Percentiles rank a stretch among this genome's conserved stretches.
These are phyloP conservation scores for Sphaerulina populicola DNA, from an alignment of 2,329 filamentous ascomycete species.

Conservation along the genomic window DNA sequence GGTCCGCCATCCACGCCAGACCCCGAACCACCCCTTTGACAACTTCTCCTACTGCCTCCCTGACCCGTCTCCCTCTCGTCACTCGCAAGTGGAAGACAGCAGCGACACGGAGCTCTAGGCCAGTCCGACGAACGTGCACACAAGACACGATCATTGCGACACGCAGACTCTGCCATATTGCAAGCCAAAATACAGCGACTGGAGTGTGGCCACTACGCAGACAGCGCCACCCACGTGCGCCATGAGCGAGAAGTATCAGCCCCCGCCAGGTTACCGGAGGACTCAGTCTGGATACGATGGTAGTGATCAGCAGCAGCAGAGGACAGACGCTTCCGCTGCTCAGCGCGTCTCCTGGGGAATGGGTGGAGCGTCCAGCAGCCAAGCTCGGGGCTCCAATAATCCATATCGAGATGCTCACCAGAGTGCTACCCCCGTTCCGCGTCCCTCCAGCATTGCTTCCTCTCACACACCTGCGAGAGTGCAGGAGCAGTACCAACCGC, in stretches of 20 bases:
- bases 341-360: constrained; percentile 16
- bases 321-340: constrained; percentile 1
- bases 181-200: too few species aligned
- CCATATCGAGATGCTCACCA: constrained; percentile 16
- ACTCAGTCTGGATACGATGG: constrained; percentile 14
- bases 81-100: not conserved
- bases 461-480: constrained; percentile 13
- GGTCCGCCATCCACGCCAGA: too few species aligned
- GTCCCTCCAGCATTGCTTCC: constrained; percentile 17
- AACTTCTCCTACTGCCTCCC: constrained; percentile 24
- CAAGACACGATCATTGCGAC: constrained; percentile 3
- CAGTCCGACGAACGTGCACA: constrained; percentile 6
- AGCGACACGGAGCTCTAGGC: constrained; percentile 5
- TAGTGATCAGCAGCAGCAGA: constrained; percentile 6
- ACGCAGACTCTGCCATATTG: not conserved
- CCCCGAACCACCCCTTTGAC: too few species aligned
- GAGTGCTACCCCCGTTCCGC: constrained; percentile 7
- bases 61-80: constrained; percentile 7
- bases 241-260: constrained; percentile 18
- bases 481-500: constrained; percentile 27
- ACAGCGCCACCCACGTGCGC: constrained; percentile 12
- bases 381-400: constrained; percentile 16
- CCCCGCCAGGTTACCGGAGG: constrained; percentile 17
- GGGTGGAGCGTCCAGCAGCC: constrained; percentile 15
- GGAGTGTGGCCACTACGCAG: constrained; percentile 3